Percentiles rank a stretch among this genome's conserved stretches.
Conservation (phyloP, 2,329 filamentous ascomycete genomes). For the Penicillium sp. region DNA sequence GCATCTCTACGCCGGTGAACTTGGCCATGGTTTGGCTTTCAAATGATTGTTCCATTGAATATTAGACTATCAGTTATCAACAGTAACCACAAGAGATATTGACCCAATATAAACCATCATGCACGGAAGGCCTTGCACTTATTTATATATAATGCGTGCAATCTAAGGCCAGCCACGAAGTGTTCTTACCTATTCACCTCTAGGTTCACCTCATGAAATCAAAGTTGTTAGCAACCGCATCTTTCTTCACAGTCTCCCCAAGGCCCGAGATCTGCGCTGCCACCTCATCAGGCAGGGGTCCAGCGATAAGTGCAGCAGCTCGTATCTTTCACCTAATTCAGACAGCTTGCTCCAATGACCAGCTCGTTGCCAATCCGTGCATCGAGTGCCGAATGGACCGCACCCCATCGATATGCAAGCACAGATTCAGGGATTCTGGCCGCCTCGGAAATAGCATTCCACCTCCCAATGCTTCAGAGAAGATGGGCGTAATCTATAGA, state of each 20-base stretch:
- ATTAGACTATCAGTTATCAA: no score
- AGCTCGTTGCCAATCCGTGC: slow-evolving; percentile 23
- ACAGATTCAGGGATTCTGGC: slow-evolving; percentile 37
- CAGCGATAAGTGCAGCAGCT: background rate
- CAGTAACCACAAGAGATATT: no score
- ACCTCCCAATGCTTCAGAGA: slow-evolving; percentile 35
- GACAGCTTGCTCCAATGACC: slow-evolving; percentile 8
- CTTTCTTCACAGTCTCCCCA: background rate
- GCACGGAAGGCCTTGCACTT: no score
- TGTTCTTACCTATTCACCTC: background rate
- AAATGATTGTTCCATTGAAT: no score
- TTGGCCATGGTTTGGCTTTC: no score
- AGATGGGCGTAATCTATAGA: slow-evolving; percentile 28
- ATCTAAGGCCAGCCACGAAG: background rate
- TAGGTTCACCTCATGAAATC: background rate
- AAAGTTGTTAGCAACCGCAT: background rate
- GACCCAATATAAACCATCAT: no score
- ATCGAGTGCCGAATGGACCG: slow-evolving; percentile 32
- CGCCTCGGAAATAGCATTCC: slow-evolving; percentile 24
- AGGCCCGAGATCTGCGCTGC: background rate
- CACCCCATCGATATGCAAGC: slow-evolving; percentile 45
- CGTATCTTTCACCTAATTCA: background rate
- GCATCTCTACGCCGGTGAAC: no score
- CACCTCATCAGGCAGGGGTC: background rate
- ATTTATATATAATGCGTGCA: background rate